These are phyloP conservation scores for Cryphonectria parasitica DNA, from an alignment of 2,329 filamentous ascomycete species.

Conservation along the genomic window DNA sequence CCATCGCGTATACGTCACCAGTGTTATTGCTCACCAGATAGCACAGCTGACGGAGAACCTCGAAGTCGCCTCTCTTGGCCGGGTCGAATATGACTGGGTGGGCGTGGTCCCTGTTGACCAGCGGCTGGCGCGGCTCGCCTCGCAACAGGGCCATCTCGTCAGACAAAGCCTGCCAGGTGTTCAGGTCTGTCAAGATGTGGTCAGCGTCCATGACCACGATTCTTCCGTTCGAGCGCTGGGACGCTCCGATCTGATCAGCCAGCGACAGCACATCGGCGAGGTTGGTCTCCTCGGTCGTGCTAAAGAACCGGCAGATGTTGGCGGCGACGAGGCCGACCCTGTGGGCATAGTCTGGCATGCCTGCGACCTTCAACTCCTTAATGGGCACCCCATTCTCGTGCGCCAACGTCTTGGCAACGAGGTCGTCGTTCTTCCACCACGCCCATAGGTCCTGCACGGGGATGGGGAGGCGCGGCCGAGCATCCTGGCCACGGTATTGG, in stretches of 20 bases:
- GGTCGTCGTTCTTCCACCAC: not conserved
- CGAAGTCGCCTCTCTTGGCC: not conserved
- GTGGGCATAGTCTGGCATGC: not conserved
- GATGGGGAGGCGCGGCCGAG: not conserved
- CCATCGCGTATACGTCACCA: not conserved
- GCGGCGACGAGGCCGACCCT: not conserved
- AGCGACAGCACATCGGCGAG: not conserved
- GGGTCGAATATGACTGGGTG: not conserved
- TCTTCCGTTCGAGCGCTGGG: not conserved
- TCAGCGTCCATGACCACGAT: not conserved
- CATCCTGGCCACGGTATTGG: not conserved
- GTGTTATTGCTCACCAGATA: not conserved
- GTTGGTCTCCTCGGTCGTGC: not conserved
- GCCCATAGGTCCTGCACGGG: not conserved
- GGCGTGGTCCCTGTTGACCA: not conserved
- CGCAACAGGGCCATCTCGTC: not conserved
- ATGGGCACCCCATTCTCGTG: not conserved
- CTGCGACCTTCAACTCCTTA: not conserved
- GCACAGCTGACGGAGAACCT: not conserved
- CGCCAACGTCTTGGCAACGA: not conserved
- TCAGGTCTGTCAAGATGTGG: not conserved
- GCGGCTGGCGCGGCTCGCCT: not conserved
- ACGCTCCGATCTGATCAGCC: not conserved
- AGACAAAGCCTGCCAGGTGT: not conserved
- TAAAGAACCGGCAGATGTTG: not conserved